Base-by-base conservation (phyloP, 2,329 filamentous ascomycete species). In the Colletotrichum sp. region DNA sequence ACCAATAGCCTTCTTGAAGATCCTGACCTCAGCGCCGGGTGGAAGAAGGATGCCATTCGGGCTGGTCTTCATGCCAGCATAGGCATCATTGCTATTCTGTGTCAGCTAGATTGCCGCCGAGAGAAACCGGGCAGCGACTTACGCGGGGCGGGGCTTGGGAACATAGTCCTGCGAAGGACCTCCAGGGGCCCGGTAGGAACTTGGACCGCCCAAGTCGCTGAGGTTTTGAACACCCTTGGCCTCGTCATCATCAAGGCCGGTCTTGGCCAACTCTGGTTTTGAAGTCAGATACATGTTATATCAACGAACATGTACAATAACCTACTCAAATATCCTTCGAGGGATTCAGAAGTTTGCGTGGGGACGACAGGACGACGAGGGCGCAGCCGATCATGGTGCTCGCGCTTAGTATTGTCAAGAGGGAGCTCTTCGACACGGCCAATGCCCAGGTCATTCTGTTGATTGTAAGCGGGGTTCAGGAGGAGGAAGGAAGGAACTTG, bases 211-310 rank as follows among this genome's bases (percentile, higher is more conserved):
- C 12, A 75, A 75, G 39, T 79, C 80, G 57, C 81, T 78, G 48
- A 82, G 69, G 28, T 77, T 79, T 9, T 76, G 74, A 34, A 83
- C 83, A 6, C 71, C 76, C 6, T 74, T 75, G 7, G 82, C 81
- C 59, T 84, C 83, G 2, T 79, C 79, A 55, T 84, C 83, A 4
- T 84, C 61, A 24, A 84, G 83, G 1, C 60, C 71, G 1, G 79
- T 80, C 3, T 72, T 55, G 3, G 80, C 79, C 7, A 83, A 78
- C 8, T 72, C 79, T 80, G 30, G 4, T 39, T 24, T 10, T n/a
- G 12, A 39, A 64, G 3, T 64, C 24, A 64, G 61, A 63, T 1
- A 32, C 7, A 63, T 32, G n/a, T 34, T 18, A 34, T 5, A 18
- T 24, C 24, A 43, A 18, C 10, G 32, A 21, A 39, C 8, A 26